Percentiles rank a stretch among this genome's conserved stretches.
Evolutionary conservation across 1,284 basidiomycete species (phyloP).

Genomic region (Marasmius fiardii): DNA sequence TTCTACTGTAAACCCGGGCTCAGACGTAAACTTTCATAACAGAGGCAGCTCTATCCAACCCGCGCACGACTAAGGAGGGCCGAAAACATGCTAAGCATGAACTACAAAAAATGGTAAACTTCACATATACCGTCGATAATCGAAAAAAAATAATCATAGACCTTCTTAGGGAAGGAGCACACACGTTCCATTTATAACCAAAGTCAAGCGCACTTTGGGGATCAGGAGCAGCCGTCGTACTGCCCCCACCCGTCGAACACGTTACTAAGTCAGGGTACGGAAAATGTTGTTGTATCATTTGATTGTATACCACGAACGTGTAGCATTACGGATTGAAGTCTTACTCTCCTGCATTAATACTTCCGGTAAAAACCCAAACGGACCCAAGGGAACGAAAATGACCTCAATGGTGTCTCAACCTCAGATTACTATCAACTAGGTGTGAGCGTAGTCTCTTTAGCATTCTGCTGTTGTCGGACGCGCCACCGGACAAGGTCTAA

Average conservation of each 20-base stretch:
- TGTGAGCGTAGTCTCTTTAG: constrained; percentile 31
- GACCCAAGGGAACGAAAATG: too few relatives aligned
- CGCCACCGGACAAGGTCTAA: constrained; percentile 82
- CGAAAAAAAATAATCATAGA: neutral
- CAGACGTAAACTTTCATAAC: constrained; percentile 5
- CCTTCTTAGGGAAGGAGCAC: constrained; percentile 32
- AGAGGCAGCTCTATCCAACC: constrained; percentile 49
- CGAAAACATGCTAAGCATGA: constrained; percentile 45
- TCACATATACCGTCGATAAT: neutral
- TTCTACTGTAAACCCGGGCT: neutral
- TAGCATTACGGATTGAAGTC: neutral
- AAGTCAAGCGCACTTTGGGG: constrained; percentile 46
- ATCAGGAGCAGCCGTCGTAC: constrained; percentile 41
- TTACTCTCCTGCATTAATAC: neutral
- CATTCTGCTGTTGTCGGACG: constrained; percentile 39
- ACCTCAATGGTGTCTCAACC: too few relatives aligned
- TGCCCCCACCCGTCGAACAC: neutral
- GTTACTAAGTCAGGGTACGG: neutral
- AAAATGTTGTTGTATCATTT: neutral
- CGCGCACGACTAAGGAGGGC: constrained; percentile 41
- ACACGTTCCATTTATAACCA: constrained; percentile 49
- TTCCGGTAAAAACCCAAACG: too few relatives aligned
- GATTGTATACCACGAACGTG: neutral
- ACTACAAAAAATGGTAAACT: constrained; percentile 39
- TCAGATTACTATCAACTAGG: neutral